phyloP scores from a whole-genome alignment of 1,284 basidiomycete genomes.

The Volvariella surrecta region DNA sequence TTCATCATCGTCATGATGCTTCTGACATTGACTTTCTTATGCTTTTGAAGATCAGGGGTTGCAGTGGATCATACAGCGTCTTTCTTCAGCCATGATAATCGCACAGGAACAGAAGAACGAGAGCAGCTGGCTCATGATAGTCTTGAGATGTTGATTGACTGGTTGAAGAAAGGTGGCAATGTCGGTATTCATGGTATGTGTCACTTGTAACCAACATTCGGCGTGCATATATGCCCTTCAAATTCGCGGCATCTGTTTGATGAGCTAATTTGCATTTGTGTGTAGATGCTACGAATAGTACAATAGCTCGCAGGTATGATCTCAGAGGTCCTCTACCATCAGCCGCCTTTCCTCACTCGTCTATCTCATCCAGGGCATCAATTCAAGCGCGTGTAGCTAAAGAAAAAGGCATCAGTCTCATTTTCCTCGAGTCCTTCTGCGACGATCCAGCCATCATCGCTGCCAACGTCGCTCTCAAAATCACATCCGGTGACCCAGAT shows the following conservation, averaged over 20 bases:
- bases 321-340: too few species aligned
- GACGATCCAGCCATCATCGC: slow-evolving; percentile 93
- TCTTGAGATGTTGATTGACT: slow-evolving; percentile 89
- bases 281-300: slow-evolving; percentile 91
- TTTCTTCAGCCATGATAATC: slow-evolving; percentile 89
- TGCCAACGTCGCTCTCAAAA: slow-evolving; percentile 93
- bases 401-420: slow-evolving; percentile 85
- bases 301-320: slow-evolving; percentile 62
- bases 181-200: slow-evolving; percentile 93
- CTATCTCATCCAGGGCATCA: slow-evolving; percentile 46
- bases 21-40: slow-evolving; percentile 4
- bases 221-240: too few species aligned
- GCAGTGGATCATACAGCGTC: slow-evolving; percentile 87
- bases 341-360: too few species aligned
- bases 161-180: slow-evolving; percentile 94
- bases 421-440: slow-evolving; percentile 94
- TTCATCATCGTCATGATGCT: not conserved
- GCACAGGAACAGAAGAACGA: slow-evolving; percentile 68
- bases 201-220: too few species aligned
- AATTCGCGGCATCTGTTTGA: not conserved
- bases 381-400: slow-evolving; percentile 77
- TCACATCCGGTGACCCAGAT: slow-evolving; percentile 94
- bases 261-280: slow-evolving; percentile 5
- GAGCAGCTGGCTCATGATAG: slow-evolving; percentile 89
- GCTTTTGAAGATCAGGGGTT: slow-evolving; percentile 58